Percentiles rank a stretch among this genome's conserved stretches.
phyloP scores from a whole-genome alignment of 352 stramenopile species.

The Albugo candida region DNA sequence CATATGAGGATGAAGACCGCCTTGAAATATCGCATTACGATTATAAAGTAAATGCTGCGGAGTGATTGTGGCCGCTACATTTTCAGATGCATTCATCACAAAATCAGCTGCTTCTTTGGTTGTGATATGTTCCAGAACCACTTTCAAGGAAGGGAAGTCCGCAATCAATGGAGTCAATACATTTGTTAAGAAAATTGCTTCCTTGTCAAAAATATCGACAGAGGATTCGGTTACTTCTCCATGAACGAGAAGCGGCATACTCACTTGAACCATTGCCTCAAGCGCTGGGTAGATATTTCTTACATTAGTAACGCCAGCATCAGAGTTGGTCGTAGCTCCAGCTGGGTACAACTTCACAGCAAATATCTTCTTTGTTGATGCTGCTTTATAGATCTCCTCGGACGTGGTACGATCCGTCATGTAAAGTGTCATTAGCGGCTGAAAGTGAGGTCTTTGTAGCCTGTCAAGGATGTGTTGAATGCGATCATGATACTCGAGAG shows the following conservation, averaged over 20 bases:
- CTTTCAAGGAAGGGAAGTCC: slow-evolving; percentile 88
- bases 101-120: slow-evolving; percentile 93
- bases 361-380: slow-evolving; percentile 76
- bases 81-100: slow-evolving; percentile 68
- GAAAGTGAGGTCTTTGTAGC: slow-evolving; percentile 68
- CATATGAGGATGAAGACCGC: slow-evolving; percentile 95
- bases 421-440: slow-evolving; percentile 96
- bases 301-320: slow-evolving; percentile 93
- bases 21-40: slow-evolving; percentile 87
- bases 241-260: slow-evolving; percentile 93
- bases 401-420: slow-evolving; percentile 94
- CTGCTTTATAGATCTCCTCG: slow-evolving; percentile 89
- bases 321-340: slow-evolving; percentile 97
- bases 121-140: slow-evolving; percentile 99
- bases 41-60: slow-evolving; percentile 99
- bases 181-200: slow-evolving; percentile 91
- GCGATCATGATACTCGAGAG: slow-evolving; percentile 91
- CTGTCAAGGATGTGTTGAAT: slow-evolving; percentile 31
- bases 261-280: slow-evolving; percentile 43
- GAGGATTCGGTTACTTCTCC: slow-evolving; percentile 87
- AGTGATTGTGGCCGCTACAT: slow-evolving; percentile 96
- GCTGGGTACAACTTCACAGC: slow-evolving; percentile 97
- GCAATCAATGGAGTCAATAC: slow-evolving; percentile 87
- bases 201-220: slow-evolving; percentile 97
- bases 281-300: slow-evolving; percentile 85